Base-by-base conservation (phyloP, 1,284 basidiomycete genomes). In the Calocybe gambosa region DNA sequence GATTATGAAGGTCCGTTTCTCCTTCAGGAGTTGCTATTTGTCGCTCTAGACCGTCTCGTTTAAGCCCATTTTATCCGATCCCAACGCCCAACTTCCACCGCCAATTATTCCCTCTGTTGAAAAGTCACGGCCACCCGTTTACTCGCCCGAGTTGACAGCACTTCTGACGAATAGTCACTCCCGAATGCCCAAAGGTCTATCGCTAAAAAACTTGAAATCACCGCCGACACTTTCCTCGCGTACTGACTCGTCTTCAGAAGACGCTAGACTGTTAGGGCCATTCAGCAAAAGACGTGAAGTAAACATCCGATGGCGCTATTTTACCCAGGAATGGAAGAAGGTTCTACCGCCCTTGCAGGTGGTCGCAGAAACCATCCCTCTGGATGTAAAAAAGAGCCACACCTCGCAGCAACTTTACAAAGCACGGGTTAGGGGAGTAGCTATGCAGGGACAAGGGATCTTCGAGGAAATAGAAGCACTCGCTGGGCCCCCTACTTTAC, bases 251-350 rank as follows among this genome's bases (percentile, higher is more conserved):
- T 50, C 61, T 1, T 82, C 83, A 3, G 71, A 77, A 51, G 80
- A 85, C 46, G 78, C 80, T 1, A 61, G 64, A 13, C 56, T 83
- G 1, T 65, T 85, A 26, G 87, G 86, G 1, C 74, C 73, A 13
- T 65, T 88, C 34, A 84, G 80, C 62, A 84, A 77, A 58, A 77
- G 86, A 28, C 75, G 86, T 33, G 76, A 86, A 58, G 72, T 78
- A 34, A 90, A 91, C 60, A 72, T 81, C 42, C 77, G 77, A n/a
- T 76, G 81, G 77, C 73, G 80, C 15, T 86, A 72, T 57, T 89
- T 80, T 62, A 67, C 61, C 9, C 49, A 52, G 3, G 77, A 87
- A 57, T 67, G 67, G 52, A 74, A 69, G 54, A 82, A 78, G 55
- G 60, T 83, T 7, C 57, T 64, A 12, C 78, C 81, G 20, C 85